phyloP scores from a whole-genome alignment of 2,329 filamentous ascomycete species.

The Pyrenophora teres region DNA sequence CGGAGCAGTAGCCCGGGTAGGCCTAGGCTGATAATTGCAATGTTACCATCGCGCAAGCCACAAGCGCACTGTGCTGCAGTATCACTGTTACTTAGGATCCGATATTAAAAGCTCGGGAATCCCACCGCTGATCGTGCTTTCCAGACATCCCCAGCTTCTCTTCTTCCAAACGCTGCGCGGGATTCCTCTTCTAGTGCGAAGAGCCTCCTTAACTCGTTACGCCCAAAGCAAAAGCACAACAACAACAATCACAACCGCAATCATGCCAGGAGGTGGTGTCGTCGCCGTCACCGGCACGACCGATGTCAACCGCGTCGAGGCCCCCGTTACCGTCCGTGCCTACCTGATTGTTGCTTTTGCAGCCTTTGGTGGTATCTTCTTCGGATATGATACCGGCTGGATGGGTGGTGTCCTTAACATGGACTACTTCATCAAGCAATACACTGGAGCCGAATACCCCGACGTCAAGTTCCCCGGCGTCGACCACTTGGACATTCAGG shows the following conservation, averaged over 20 bases:
- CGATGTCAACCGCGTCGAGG: conserved; percentile 62
- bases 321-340: conserved; percentile 55
- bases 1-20: conserved; percentile 35
- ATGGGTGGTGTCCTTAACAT: conserved; percentile 68
- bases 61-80: conserved; percentile 35
- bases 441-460: conserved; percentile 41
- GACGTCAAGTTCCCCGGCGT: conserved; percentile 47
- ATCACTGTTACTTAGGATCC: conserved; percentile 32
- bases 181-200: conserved; percentile 26
- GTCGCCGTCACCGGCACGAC: conserved; percentile 44
- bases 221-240: conserved; percentile 16
- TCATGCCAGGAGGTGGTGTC: conserved; percentile 46
- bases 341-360: conserved; percentile 56
- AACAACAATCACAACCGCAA: conserved; percentile 22
- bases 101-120: conserved; percentile 40
- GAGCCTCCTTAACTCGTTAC: conserved; percentile 17
- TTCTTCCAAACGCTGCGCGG: conserved; percentile 25
- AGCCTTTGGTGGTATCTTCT: conserved; percentile 62
- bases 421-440: conserved; percentile 47
- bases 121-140: conserved; percentile 21
- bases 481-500: conserved; percentile 63
- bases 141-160: conserved; percentile 33
- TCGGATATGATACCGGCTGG: conserved; percentile 80
- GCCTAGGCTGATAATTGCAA: conserved; percentile 35
- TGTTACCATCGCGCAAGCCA: conserved; percentile 45